phyloP scores from a whole-genome alignment of 352 stramenopile genomes.

The Globisporangium nagaii region DNA sequence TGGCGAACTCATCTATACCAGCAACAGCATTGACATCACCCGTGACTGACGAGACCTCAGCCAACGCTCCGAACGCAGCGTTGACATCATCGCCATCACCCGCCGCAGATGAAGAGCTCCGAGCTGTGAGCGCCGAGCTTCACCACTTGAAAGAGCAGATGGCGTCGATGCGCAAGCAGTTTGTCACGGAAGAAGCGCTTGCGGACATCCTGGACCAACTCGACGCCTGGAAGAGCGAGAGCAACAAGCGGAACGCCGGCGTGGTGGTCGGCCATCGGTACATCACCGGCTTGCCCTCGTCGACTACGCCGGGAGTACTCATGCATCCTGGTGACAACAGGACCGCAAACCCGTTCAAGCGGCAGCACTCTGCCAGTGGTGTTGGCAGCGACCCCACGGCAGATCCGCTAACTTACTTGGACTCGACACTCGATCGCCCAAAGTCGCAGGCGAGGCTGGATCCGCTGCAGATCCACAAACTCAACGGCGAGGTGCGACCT shows the following conservation, averaged over 20 bases:
- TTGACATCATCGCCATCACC: neutral
- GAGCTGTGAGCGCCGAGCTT: slow-evolving; percentile 28
- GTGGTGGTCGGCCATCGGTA: slow-evolving; percentile 29
- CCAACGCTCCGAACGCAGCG: neutral
- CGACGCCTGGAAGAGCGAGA: slow-evolving; percentile 28
- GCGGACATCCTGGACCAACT: slow-evolving; percentile 34
- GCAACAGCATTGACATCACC: neutral
- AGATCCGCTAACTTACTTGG: slow-evolving; percentile 5
- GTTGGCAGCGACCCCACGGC: neutral
- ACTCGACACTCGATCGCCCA: slow-evolving; percentile 19
- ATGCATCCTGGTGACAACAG: neutral
- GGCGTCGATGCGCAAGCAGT: slow-evolving; percentile 33
- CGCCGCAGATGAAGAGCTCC: neutral
- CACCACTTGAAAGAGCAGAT: slow-evolving; percentile 30
- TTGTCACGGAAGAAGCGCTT: slow-evolving; percentile 41
- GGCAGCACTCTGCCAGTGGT: slow-evolving; percentile 15
- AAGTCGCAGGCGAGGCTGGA: slow-evolving; percentile 62
- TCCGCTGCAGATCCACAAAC: slow-evolving; percentile 43
- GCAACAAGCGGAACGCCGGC: slow-evolving; percentile 9
- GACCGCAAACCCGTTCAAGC: slow-evolving; percentile 14
- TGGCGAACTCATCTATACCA: slow-evolving; percentile 8
- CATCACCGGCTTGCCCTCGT: slow-evolving; percentile 2
- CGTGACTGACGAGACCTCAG: neutral
- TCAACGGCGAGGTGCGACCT: slow-evolving; percentile 18
- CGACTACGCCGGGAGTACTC: slow-evolving; percentile 14